phyloP scores from a whole-genome alignment of 2,329 filamentous ascomycete genomes.

The Kalaharituber pfeilii region DNA sequence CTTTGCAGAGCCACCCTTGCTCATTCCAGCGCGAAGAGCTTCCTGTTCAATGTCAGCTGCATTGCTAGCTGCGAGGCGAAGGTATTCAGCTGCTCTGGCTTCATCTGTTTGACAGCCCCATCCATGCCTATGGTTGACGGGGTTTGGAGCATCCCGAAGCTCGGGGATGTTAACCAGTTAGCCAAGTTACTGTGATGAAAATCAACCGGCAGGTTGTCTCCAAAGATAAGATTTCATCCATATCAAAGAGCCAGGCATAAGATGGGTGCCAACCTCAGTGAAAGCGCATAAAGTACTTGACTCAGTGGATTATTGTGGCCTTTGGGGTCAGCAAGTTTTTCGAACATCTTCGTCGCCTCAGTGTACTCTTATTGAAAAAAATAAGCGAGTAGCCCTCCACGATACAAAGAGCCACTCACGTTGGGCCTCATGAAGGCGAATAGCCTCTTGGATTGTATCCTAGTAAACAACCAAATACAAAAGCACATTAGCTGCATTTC shows the following conservation, averaged over 20 bases:
- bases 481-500: not conserved
- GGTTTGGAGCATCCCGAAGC: constrained; percentile 18
- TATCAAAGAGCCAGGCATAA: not conserved
- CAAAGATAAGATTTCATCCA: not conserved
- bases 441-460: constrained; percentile 82
- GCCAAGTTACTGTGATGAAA: constrained; percentile 14
- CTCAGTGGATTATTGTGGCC: constrained; percentile 84
- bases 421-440: constrained; percentile 73
- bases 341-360: constrained; percentile 71
- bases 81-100: constrained; percentile 58
- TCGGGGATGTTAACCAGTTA: constrained; percentile 21
- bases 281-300: constrained; percentile 89
- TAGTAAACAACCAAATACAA: constrained; percentile 25
- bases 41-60: constrained; percentile 72
- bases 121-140: constrained; percentile 47
- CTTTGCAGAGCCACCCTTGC: constrained; percentile 86
- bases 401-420: constrained; percentile 25
- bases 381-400: not conserved
- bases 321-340: constrained; percentile 59
- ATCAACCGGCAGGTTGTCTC: too few species aligned
- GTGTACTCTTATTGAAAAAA: not conserved
- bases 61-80: constrained; percentile 77
- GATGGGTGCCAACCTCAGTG: constrained; percentile 43
- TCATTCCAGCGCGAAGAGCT: constrained; percentile 70
- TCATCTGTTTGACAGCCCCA: constrained; percentile 72